Percentiles rank a stretch among this genome's conserved stretches.
These are phyloP conservation scores for Penicillium sp. DNA, from an alignment of 2,329 filamentous ascomycete genomes.

Conservation along the genomic window DNA sequence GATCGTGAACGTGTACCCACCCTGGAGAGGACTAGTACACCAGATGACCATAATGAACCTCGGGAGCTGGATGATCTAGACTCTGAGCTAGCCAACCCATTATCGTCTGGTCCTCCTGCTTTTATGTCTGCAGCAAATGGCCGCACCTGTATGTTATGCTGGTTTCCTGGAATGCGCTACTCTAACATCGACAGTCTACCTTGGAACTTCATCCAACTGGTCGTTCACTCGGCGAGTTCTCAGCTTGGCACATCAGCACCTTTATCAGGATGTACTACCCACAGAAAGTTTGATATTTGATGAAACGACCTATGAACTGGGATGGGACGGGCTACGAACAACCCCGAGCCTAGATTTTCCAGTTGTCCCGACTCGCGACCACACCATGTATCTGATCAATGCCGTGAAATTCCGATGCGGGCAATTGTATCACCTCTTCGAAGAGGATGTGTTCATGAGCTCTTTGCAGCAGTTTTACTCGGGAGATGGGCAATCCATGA, in stretches of 20 bases:
- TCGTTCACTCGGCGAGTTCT: constrained; percentile 21
- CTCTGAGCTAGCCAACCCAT: constrained; percentile 42
- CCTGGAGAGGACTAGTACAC: constrained; percentile 12
- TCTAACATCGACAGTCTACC: constrained; percentile 24
- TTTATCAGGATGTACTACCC: constrained; percentile 34
- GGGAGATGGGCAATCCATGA: constrained; percentile 23
- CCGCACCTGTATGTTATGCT: constrained; percentile 39
- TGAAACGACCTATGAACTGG: constrained; percentile 51
- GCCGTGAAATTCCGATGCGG: constrained; percentile 55
- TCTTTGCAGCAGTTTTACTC: constrained; percentile 42
- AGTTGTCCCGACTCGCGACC: constrained; percentile 49
- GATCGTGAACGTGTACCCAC: constrained; percentile 17
- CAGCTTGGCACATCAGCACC: constrained; percentile 20
- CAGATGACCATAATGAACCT: constrained; percentile 8
- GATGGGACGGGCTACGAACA: constrained; percentile 47
- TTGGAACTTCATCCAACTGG: constrained; percentile 24
- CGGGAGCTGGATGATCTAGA: constrained; percentile 27
- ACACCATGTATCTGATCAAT: constrained; percentile 53
- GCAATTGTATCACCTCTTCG: constrained; percentile 54
- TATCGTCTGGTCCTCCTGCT: constrained; percentile 40
- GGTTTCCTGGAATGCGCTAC: neutral
- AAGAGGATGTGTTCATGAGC: constrained; percentile 49
- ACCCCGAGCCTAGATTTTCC: constrained; percentile 26
- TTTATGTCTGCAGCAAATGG: constrained; percentile 44
- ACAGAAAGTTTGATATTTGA: constrained; percentile 50